These are phyloP conservation scores for Globisporangium megalacanthum DNA, from an alignment of 352 stramenopile genomes.

Conservation along the genomic window DNA sequence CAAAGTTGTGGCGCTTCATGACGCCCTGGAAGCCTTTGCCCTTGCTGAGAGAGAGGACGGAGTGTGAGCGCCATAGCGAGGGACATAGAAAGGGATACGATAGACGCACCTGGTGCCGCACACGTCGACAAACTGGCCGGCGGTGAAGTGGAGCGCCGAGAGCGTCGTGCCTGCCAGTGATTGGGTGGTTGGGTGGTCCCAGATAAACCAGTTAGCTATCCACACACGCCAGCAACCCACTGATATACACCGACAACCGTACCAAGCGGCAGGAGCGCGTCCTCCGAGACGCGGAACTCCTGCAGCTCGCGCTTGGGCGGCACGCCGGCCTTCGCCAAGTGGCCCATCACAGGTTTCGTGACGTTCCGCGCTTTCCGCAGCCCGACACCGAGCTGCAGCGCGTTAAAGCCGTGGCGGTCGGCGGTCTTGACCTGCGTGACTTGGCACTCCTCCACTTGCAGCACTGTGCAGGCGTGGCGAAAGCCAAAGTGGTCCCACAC, in stretches of 20 bases:
- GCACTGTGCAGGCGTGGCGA: slow-evolving; percentile 94
- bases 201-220: not conserved
- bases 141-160: slow-evolving; percentile 96
- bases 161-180: slow-evolving; percentile 66
- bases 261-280: slow-evolving; percentile 84
- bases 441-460: slow-evolving; percentile 89
- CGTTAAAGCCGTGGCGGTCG: slow-evolving; percentile 91
- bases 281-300: slow-evolving; percentile 93
- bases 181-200: not conserved
- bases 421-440: slow-evolving; percentile 96
- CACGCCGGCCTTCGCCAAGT: slow-evolving; percentile 91
- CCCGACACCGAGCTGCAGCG: slow-evolving; percentile 95
- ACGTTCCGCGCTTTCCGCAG: slow-evolving; percentile 96
- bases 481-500: slow-evolving; percentile 98
- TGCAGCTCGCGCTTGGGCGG: slow-evolving; percentile 92
- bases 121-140: slow-evolving; percentile 98
- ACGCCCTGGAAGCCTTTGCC: slow-evolving; percentile 91
- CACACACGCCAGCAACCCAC: not conserved
- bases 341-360: slow-evolving; percentile 88
- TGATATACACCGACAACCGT: not conserved
- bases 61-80: not conserved
- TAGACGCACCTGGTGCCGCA: slow-evolving; percentile 75
- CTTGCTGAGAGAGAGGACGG: slow-evolving; percentile 33
- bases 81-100: not conserved
- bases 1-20: slow-evolving; percentile 99